Evolutionary conservation across 352 stramenopile species (phyloP).

Genomic region (Globisporangium apiculatum): DNA sequence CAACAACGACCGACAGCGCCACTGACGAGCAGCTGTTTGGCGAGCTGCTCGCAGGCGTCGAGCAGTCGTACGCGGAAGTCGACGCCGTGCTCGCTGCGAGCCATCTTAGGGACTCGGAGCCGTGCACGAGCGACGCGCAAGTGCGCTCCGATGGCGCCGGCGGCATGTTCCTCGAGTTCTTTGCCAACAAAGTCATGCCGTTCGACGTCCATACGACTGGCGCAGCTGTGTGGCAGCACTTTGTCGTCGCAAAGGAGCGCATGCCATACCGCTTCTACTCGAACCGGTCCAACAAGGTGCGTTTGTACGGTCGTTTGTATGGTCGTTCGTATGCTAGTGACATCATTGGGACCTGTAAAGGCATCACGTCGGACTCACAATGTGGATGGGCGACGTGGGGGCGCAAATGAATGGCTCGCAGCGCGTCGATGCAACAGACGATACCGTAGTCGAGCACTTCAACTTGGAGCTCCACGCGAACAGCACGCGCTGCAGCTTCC

Average conservation of each 20-base stretch:
- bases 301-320: not conserved
- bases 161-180: slow-evolving; percentile 38
- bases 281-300: slow-evolving; percentile 25
- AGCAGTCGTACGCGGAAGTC: slow-evolving; percentile 28
- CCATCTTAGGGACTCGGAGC: slow-evolving; percentile 21
- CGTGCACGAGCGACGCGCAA: slow-evolving; percentile 25
- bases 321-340: no score
- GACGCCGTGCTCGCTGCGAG: slow-evolving; percentile 27
- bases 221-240: slow-evolving; percentile 36
- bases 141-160: slow-evolving; percentile 23
- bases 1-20: slow-evolving; percentile 16
- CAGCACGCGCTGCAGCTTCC: slow-evolving; percentile 39
- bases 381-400: no score
- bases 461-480: slow-evolving; percentile 47
- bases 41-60: slow-evolving; percentile 26
- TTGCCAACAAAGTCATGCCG: slow-evolving; percentile 36
- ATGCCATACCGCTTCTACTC: slow-evolving; percentile 33
- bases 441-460: slow-evolving; percentile 55
- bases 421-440: slow-evolving; percentile 26
- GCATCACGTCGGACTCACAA: no score
- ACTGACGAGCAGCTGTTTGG: slow-evolving; percentile 23
- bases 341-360: no score
- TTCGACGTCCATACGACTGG: slow-evolving; percentile 27
- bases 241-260: slow-evolving; percentile 31
- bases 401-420: not conserved